Percentiles rank a stretch among this genome's conserved stretches.
phyloP scores from a whole-genome alignment of 495 filamentous ascomycete genomes.

The Aspergillus saccharolyticus region DNA sequence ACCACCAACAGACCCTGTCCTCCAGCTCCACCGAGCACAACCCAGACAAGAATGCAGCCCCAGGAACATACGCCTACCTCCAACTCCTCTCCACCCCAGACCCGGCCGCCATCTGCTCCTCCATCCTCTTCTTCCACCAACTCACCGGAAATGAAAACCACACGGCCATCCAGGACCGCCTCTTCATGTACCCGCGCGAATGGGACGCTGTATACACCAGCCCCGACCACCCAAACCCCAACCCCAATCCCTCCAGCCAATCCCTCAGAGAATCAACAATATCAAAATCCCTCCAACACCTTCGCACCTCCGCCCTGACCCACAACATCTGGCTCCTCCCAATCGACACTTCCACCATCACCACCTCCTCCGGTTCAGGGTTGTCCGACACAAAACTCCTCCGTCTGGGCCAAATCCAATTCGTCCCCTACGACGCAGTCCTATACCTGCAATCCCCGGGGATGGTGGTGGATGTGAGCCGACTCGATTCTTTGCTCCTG shows the following conservation, averaged over 20 bases:
- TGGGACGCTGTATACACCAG: conserved; percentile 33
- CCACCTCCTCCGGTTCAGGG: conserved; percentile 31
- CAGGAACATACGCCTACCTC: conserved; percentile 41
- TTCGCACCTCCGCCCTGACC: conserved; percentile 36
- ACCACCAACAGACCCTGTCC: neutral
- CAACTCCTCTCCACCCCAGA: conserved; percentile 42
- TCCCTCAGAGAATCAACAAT: neutral
- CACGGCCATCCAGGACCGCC: conserved; percentile 39
- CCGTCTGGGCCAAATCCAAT: conserved; percentile 42
- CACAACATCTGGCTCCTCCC: conserved; percentile 45
- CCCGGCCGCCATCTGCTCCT: conserved; percentile 43
- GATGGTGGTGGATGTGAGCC: conserved; percentile 34
- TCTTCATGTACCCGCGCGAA: conserved; percentile 46
- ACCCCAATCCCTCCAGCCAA: neutral
- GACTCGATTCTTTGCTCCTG: conserved; percentile 35
- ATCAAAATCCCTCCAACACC: conserved; percentile 26
- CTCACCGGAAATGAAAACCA: conserved; percentile 23
- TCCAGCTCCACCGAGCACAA: neutral
- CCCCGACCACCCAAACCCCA: neutral
- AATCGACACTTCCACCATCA: conserved; percentile 41
- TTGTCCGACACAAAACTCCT: conserved; percentile 39
- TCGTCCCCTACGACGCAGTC: conserved; percentile 46
- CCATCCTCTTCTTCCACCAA: conserved; percentile 42
- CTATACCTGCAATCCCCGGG: conserved; percentile 40
- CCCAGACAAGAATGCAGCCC: too few relatives aligned